Evolutionary conservation across 2,329 filamentous ascomycete species (phyloP), one percentile per base, ranked within the genome.

Genomic region (Trichophyton equinum): DNA sequence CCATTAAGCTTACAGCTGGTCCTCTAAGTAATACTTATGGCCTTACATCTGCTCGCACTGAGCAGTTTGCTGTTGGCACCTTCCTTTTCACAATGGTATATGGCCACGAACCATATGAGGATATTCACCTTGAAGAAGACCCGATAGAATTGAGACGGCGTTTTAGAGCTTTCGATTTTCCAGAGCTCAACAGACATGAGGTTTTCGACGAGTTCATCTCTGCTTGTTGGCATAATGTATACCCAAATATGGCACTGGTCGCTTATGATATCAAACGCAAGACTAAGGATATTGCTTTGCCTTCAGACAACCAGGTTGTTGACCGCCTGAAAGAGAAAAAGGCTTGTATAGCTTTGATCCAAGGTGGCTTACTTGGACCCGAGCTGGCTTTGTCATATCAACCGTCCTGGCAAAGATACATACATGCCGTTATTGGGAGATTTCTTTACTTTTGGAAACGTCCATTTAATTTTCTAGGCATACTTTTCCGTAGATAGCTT

Each of bases 1-100:
- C 65, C 11, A 56, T 13, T 63, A 40, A 8, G 58, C 53, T 66
- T 47, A 42, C 36, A 49, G 58, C 58, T 58, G 61, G 63, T 9
- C 64, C 60, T 49, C 64, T 63, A 25, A 63, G 64, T 58, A 62
- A 59, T 46, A 64, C 58, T 9, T 68, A 65, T 51, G 62, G 64
- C 36, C 65, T 66, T 51, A 67, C 59, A 27, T 64, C 60, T 22
- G 62, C 64, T 2, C 65, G 64, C 58, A 68, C 65, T 58, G 60
- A 68, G 53, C 62, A 67, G 47, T 65, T 65, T 60, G 61, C 64
- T 0, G 49, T 67, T 30, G 59, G 62, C 8, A 60, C 64, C 46
- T 57, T 66, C 56, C 62, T 66, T 15, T 67, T 65, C 62, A 65
- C 64, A 11, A 65, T 67, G 62, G 61, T 65, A 62, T 67, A 67